These are phyloP conservation scores for Coemansia sp. DNA, from an alignment of 192 early-diverging fungal species.

Conservation along the genomic window DNA sequence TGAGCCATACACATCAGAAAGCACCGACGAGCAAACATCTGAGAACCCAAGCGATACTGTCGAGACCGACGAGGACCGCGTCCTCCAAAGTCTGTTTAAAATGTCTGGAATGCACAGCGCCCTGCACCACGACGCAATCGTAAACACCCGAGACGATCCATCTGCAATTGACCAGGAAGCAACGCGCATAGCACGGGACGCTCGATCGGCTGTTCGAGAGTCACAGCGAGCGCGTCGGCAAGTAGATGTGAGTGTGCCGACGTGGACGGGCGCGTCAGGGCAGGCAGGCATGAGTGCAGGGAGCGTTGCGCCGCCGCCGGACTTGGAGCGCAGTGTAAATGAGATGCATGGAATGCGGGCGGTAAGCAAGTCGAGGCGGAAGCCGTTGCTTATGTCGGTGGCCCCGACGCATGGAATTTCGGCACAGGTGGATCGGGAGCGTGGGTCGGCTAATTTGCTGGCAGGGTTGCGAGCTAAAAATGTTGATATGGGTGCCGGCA, in stretches of 20 bases:
- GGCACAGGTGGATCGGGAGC: background rate
- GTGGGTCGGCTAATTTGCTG: background rate
- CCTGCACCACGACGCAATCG: conserved; percentile 88
- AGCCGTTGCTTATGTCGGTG: background rate
- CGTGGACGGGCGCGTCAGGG: conserved; percentile 89
- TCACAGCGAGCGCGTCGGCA: conserved; percentile 66
- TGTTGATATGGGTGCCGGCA: background rate
- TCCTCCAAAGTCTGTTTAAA: conserved; percentile 78
- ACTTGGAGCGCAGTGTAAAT: conserved; percentile 14
- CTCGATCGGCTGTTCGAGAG: conserved; percentile 71
- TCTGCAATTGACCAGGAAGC: conserved; percentile 80
- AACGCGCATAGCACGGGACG: conserved; percentile 72
- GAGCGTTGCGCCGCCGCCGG: conserved; percentile 41
- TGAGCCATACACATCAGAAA: conserved; percentile 23
- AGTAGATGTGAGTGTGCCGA: conserved; percentile 70
- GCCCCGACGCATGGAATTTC: background rate
- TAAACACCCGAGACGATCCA: conserved; percentile 60
- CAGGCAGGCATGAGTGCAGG: conserved; percentile 31
- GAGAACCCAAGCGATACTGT: background rate
- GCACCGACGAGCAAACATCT: background rate
- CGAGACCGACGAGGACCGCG: conserved; percentile 60
- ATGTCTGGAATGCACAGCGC: conserved; percentile 86
- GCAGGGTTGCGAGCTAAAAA: background rate
- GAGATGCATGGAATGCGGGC: conserved; percentile 11
- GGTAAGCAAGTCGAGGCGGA: conserved; percentile 21